A percentile compares a stretch with the other conserved stretches of the same genome.
Evolutionary conservation across 2,329 filamentous ascomycete genomes (phyloP).

Genomic region (Ophiostoma australiae): DNA sequence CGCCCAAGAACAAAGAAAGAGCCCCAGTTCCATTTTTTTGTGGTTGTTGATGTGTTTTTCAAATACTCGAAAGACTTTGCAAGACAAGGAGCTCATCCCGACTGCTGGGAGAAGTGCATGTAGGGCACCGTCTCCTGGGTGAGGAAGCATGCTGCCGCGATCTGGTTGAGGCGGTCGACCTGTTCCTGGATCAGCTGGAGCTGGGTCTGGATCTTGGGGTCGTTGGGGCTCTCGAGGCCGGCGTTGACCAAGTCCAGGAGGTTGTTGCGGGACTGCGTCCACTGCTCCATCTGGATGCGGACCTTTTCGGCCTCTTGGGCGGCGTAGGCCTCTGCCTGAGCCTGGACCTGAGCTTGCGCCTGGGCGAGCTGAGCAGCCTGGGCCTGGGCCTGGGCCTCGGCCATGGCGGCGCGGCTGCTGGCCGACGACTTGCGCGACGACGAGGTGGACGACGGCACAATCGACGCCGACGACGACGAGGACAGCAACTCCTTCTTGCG

Average conservation of each 20-base stretch:
- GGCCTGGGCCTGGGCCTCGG: slow-evolving; percentile 10
- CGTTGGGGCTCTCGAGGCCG: slow-evolving; percentile 46
- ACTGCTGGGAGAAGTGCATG: slow-evolving; percentile 21
- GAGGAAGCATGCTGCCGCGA: slow-evolving; percentile 30
- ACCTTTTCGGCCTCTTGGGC: slow-evolving; percentile 37
- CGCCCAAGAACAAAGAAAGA: slow-evolving; percentile 11
- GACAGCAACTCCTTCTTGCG: slow-evolving; percentile 49
- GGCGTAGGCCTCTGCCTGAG: slow-evolving; percentile 24
- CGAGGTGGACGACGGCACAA: slow-evolving; percentile 29
- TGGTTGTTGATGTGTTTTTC: neutral
- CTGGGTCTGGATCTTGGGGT: slow-evolving; percentile 50
- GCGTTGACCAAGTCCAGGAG: slow-evolving; percentile 54
- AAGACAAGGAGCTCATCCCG: slow-evolving; percentile 20
- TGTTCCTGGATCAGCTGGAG: slow-evolving; percentile 49
- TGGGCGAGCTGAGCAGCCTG: neutral
- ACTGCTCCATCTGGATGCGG: slow-evolving; percentile 47
- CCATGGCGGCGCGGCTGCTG: slow-evolving; percentile 29
- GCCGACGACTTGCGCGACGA: slow-evolving; percentile 32
- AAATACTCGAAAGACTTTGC: neutral
- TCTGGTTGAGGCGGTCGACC: slow-evolving; percentile 49
- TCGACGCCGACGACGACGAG: slow-evolving; percentile 29
- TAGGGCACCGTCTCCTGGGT: slow-evolving; percentile 29
- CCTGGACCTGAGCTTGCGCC: slow-evolving; percentile 12
- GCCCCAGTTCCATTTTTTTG: neutral
- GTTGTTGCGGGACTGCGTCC: slow-evolving; percentile 58